Percentiles rank a stretch among this genome's conserved stretches.
These are phyloP conservation scores for Calocera cornea DNA, from an alignment of 768 basidiomycete species.

Conservation along the genomic window DNA sequence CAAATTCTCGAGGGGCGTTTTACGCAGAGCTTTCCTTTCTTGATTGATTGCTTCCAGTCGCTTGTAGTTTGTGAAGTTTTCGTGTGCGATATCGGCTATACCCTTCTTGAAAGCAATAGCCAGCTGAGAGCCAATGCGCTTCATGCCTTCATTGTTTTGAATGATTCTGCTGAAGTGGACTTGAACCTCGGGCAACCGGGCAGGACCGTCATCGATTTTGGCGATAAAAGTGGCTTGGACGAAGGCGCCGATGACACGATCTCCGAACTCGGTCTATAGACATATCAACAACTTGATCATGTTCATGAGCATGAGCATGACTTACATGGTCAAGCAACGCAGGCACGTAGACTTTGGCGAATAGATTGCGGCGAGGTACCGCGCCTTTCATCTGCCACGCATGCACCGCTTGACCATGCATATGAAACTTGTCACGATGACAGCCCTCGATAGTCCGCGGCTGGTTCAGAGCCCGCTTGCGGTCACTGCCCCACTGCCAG, in stretches of 20 bases:
- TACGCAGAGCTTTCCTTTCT: background rate
- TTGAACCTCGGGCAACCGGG: background rate
- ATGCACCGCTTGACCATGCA: background rate
- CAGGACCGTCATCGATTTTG: background rate
- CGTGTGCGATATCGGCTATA: background rate
- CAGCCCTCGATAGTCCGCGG: background rate
- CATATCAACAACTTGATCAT: background rate
- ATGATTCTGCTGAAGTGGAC: background rate
- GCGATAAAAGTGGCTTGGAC: background rate
- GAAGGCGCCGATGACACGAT: background rate
- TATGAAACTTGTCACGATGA: background rate
- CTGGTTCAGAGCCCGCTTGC: background rate
- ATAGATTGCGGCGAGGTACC: background rate
- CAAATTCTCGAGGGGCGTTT: background rate
- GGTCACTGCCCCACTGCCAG: too few relatives aligned
- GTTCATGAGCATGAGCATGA: constrained; percentile 1
- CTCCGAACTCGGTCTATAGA: background rate
- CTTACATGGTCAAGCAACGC: background rate
- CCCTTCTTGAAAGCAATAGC: background rate
- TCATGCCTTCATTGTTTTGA: background rate
- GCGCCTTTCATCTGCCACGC: background rate
- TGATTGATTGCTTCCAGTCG: background rate
- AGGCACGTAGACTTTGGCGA: background rate
- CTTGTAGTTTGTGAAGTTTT: background rate
- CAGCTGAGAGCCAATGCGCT: background rate